Evolutionary conservation across 1,139 yeast species (phyloP), one percentile per base, ranked within the genome.

Genomic region (Trichomonascaceae sp.): DNA sequence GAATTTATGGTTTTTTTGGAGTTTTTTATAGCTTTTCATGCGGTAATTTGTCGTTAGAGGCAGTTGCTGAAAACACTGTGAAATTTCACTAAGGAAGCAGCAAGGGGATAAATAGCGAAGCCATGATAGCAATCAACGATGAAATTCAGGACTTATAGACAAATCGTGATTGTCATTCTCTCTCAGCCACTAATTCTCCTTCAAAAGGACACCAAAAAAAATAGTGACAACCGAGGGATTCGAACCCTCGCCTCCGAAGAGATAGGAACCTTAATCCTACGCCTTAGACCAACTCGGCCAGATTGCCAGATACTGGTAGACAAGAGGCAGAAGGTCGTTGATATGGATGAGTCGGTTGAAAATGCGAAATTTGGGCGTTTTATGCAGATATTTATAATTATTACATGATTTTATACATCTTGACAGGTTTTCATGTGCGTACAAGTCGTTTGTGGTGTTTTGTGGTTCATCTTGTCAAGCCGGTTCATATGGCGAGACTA

Each of bases 231-330:
- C 64, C 62, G 63, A 54, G 64, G 64, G 64, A 61, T 61, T 61
- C 62, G 64, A 61, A 61, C 64, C 63, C 63, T 54, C 63, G 64
- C 63, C 63, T 61, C 63, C 63, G 63, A 58, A 61, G 63, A 61
- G 63, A 61, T 58, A 55, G 56, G 62, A 57, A 60, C 64, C 62
- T 61, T 59, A 61, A 60, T 58, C 64, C 57, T 56, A 57, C 63
- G 64, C 63, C 63, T 61, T 61, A 61, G 63, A 61, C 63, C 61
- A 59, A 61, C 64, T 61, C 64, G 64, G 64, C 64, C 64, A 61
- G 63, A 59, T 61, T 60, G 64, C 63, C 64, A 24, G 18, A 13
- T 48, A 7, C 27, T 22, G 36, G 45, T 36, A 9, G 9, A 1
- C n/a, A 15, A 6, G 17, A 36, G 41, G 41, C 17, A n/a, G 17